These are phyloP conservation scores for Blastobotrys aristatus DNA, from an alignment of 1,139 yeast genomes.

Conservation along the genomic window DNA sequence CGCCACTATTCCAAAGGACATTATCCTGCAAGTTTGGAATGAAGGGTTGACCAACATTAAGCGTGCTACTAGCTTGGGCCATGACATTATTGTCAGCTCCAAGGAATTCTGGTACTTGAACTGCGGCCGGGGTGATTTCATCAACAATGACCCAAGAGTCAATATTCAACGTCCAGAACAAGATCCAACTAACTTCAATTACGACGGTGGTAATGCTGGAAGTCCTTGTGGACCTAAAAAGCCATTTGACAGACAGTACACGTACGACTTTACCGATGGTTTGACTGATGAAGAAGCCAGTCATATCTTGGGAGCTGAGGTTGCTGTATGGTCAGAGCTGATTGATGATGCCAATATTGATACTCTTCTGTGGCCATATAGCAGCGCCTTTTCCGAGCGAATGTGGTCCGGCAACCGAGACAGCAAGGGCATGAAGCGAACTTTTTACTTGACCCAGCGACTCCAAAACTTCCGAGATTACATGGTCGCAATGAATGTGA, in stretches of 20 bases:
- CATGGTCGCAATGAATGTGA: conserved; percentile 39
- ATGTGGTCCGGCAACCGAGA: conserved; percentile 46
- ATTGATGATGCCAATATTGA: conserved; percentile 40
- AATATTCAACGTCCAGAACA: conserved; percentile 32
- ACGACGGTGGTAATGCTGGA: conserved; percentile 39
- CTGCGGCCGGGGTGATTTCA: conserved; percentile 47
- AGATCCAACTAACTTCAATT: conserved; percentile 25
- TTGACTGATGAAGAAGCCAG: conserved; percentile 37
- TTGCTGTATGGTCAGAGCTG: conserved; percentile 45
- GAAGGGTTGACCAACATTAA: conserved; percentile 33
- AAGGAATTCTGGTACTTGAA: conserved; percentile 42
- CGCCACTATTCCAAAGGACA: conserved; percentile 29
- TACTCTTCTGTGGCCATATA: conserved; percentile 44
- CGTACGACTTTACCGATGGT: conserved; percentile 38
- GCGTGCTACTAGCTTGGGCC: conserved; percentile 38
- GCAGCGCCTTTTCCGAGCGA: conserved; percentile 46
- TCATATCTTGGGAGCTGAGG: conserved; percentile 45
- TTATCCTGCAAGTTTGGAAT: conserved; percentile 43
- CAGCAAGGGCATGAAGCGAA: conserved; percentile 33
- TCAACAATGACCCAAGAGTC: conserved; percentile 42
- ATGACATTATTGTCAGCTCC: conserved; percentile 44
- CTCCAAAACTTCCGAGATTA: conserved; percentile 44
- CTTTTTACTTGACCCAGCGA: conserved; percentile 38
- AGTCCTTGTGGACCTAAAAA: conserved; percentile 51
- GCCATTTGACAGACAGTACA: conserved; percentile 47